Evolutionary conservation across 345 rosid genomes (phyloP).

Genomic region (Eucalyptus sp.): DNA sequence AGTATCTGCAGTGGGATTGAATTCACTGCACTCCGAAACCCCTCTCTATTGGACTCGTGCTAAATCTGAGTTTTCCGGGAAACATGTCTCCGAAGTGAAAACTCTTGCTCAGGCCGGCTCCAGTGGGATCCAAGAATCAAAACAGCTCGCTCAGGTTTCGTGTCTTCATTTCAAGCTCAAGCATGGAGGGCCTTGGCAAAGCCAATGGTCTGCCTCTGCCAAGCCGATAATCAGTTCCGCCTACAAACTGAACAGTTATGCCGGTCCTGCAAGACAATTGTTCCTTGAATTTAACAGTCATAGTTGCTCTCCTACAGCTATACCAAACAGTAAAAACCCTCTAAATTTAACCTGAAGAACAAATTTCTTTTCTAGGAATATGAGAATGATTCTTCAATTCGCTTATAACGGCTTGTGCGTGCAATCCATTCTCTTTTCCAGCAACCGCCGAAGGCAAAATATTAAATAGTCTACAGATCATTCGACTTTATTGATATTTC

Average conservation of each 20-base stretch:
- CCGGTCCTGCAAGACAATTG: not conserved
- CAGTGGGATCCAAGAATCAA: not conserved
- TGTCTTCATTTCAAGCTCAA: not conserved
- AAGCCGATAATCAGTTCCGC: not conserved
- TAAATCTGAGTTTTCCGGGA: not conserved
- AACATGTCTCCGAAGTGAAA: not conserved
- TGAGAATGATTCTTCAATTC: not conserved
- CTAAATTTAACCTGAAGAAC: not conserved
- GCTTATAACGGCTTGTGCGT: not conserved
- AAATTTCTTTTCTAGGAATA: not conserved
- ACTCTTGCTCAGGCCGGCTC: not conserved
- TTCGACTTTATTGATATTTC: not conserved
- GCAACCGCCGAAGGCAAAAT: not conserved
- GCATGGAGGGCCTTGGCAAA: not conserved
- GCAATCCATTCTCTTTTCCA: not conserved
- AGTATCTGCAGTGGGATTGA: not conserved
- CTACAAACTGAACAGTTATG: not conserved
- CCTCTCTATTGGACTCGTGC: not conserved
- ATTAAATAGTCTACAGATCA: not conserved
- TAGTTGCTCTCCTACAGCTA: not conserved
- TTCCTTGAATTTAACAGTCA: not conserved
- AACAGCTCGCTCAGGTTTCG: not conserved
- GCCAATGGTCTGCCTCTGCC: not conserved
- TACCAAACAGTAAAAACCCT: not conserved
- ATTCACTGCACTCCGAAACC: not conserved